Evolutionary conservation across 345 rosid genomes (phyloP), one percentile per base, ranked within the genome.

Genomic region (Xanthoceras sorbifolium): DNA sequence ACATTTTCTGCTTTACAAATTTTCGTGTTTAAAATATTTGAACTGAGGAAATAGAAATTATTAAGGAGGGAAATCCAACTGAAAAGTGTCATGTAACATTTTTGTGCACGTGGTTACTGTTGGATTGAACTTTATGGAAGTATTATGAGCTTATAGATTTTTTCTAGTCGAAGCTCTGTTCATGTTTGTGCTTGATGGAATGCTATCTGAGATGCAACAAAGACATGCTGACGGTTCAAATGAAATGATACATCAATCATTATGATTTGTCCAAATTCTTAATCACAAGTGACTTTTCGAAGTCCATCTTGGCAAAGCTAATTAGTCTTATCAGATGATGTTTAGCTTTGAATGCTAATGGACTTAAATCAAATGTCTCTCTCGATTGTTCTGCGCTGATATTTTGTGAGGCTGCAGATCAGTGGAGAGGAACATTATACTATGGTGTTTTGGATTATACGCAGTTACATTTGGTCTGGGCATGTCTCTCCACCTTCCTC

Each of bases 301-400:
- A 63, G 80, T 81, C 78, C 66, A 77, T 78, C 82, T 84, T 84
- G 76, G 83, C 78, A 75, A 82, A 78, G 89, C 86, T 83, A 63
- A 60, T 61, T 50, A 67, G 74, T 59, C 81, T 28, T 29, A 1
- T 17, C 5, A 2, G 80, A 62, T 68, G 67, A 81, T 84, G 75
- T 29, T 78, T 79, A 73, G 88, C 74, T 86, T 84, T 86, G 86
- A 84, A 84, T 86, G 87, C 83, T 59, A 83, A 78, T 86, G 87
- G 88, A 86, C 85, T 73, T 15, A 69, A 14, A 79, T 64, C 55
- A 78, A 71, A 66, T 63, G 26, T 75, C 74, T 74, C 70, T 69
- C 72, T 36, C 26, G 11, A 60, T 67, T 32, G 78, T 76, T 76
- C 67, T 84, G 76, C 3, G 28, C 77, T 48, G 36, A 22, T 64